These are phyloP conservation scores for Tetrapyrgos nigripes DNA, from an alignment of 1,284 basidiomycete genomes.

Conservation along the genomic window DNA sequence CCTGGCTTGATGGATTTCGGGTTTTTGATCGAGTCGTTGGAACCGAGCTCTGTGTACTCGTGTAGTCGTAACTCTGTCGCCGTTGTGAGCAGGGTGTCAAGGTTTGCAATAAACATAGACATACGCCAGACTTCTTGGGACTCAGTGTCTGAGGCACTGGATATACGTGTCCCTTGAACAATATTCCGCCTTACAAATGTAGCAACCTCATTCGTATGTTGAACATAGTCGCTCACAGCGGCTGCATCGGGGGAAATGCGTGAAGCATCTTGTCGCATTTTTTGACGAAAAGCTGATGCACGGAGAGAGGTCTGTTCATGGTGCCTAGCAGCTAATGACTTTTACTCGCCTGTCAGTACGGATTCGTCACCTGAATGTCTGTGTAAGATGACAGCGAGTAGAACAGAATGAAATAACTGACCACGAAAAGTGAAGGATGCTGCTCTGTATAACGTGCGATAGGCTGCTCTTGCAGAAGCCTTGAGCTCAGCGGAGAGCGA, in stretches of 20 bases:
- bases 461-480: conserved; percentile 71
- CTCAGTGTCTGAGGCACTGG: conserved; percentile 26
- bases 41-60: conserved; percentile 74
- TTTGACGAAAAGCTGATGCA: conserved; percentile 66
- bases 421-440: conserved; percentile 71
- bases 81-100: conserved; percentile 51
- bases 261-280: conserved; percentile 63
- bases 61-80: conserved; percentile 57
- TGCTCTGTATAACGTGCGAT: conserved; percentile 71
- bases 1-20: conserved; percentile 47
- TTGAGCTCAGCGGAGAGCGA: conserved; percentile 50
- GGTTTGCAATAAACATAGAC: conserved; percentile 20
- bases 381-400: conserved; percentile 1
- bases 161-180: conserved; percentile 64
- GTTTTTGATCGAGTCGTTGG: conserved; percentile 74
- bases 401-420: conserved; percentile 27
- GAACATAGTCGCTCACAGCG: conserved; percentile 58
- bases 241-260: conserved; percentile 50
- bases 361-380: conserved; percentile 54
- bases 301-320: conserved; percentile 10
- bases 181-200: conserved; percentile 73
- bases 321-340: not conserved
- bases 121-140: conserved; percentile 63
- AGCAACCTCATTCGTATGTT: conserved; percentile 68
- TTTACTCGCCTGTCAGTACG: conserved; percentile 54